Evolutionary conservation across 768 basidiomycete genomes (phyloP), one percentile per base, ranked within the genome.

Genomic region (Ephemerocybe angulata): DNA sequence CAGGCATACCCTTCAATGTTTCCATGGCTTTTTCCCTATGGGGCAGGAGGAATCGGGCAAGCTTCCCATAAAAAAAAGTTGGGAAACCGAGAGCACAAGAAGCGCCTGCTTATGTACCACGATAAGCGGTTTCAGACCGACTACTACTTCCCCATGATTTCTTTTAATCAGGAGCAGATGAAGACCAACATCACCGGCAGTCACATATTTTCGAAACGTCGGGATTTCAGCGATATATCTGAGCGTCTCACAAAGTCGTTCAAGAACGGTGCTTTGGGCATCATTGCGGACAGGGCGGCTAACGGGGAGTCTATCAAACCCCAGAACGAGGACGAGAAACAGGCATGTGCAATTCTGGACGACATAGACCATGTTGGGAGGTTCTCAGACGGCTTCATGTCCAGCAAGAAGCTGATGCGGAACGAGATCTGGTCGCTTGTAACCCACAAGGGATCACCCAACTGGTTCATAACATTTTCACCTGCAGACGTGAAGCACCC

Each of bases 391-490:
- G 52, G 52, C 13, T 53, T 30, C 24, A 2, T 53, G 1, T 28
- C 52, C 12, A 31, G 43, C 3, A 29, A 42, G 15, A 50, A 35
- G 31, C 33, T 31, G 17, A 13, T 31, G 49, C 27, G 49, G 13
- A 50, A 50, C 22, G 29, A 53, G n/a, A 43, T 53, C 15, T 53
- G 65, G 62, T 61, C 63, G 0, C 43, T 64, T 5, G 54, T 63
- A 3, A 22, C 57, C 5, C 48, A 50, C 19, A 48, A 60, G 19
- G 69, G 71, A 15, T 64, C 70, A 5, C 70, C 72, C 10, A 56
- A 59, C 0, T 75, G 70, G 68, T 76, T 68, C 44, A 68, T 76
- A 0, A 74, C 74, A 2, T 62, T 73, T 43, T 65, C 72, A 1
- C 72, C 73, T 12, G 64, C 69, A 7, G 71, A 73, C 56, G 57